Base-by-base conservation (phyloP, 176 grass and related monocot genomes). In the Tillandsia leiboldiana region DNA sequence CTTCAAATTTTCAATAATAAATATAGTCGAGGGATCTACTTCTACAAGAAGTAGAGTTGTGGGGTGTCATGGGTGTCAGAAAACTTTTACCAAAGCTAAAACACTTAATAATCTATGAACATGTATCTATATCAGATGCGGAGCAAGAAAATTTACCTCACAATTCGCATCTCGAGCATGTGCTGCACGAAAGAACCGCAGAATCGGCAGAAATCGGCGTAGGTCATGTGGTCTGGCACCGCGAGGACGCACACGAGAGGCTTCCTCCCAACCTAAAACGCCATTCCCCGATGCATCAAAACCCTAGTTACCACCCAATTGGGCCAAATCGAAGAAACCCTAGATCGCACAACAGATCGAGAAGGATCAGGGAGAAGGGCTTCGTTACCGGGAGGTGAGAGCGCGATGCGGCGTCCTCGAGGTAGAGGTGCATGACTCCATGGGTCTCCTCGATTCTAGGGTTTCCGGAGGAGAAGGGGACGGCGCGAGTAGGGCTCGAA, bases 141-240 rank as follows among this genome's bases (percentile, higher is more conserved):
- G 33, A 54, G 27, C 20, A 73, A 68, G 26, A 18, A 57, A 50
- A 22, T 23, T 77, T 67, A 97, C 93, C 89, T 92, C 64, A 97
- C 84, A 48, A 92, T 90, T 81, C 93, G 94, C 94, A 92, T 92
- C 79, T 87, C 94, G 53, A 90, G 84, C 51, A 89, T 92, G 79
- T 87, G 84, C 11, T 83, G 74, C 26, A 90, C 77, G 72, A 90
- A 97, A 64, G 82, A 26, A 6, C 86, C 86, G 80, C 84, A 90
- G 76, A 92, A 90, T 50, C 68, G 71, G 74, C 86, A 92, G 87
- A 97, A 97, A 70, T 97, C 94, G 4, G 94, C 84, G 70, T 90
- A 92, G 61, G 89, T 97, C 86, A 90, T 87, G 77, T 97, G 94
- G 73, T 92, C 92, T 18, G 94, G 94, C 64, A 92, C 94, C 2